Evolutionary conservation across 352 stramenopile species (phyloP), one percentile per base, ranked within the genome.

Genomic region (Pythium dissimile): DNA sequence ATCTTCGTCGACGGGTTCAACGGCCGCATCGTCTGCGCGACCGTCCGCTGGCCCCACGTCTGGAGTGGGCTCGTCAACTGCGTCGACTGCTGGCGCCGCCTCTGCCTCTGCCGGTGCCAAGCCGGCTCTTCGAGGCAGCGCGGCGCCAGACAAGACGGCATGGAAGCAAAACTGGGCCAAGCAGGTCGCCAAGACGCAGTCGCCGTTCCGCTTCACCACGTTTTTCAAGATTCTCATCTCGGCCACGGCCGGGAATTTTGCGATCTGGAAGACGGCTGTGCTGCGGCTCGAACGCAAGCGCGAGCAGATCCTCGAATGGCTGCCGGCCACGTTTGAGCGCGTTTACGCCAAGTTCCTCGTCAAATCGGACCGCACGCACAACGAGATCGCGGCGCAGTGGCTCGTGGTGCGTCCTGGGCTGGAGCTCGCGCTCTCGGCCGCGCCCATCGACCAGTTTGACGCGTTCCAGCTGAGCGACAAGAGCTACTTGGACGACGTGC

Each of bases 131-230:
- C 16, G 47, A 16, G 31, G 46, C 56, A 59, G 32, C 34, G 1
- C 34, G 11, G 16, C 41, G 6, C 37, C 23, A 11, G 58, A 55
- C 55, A 59, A 59, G 28, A 46, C 66, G 13, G 62, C 66, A 1
- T 94, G 85, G 85, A 80, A 92, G 52, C 74, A 77, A 27, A 89
- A 84, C 47, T 94, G 85, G 85, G 79, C 79, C 27, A 80, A 79
- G 54, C 79, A 92, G 59, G 82, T 94, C 7, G 75, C 78, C 38
- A 70, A 71, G 20, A 84, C 82, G 16, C 74, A 88, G 54, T 83
- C 78, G 16, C 55, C 74, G 9, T 94, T 94, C 49, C 75, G 75
- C 24, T 86, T 86, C 34, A 61, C 60, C 34, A 90, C 80, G 9
- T 79, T 94, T 5, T 73, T 84, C 43, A 90, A 90, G 73, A 79